Conservation (phyloP, 352 stramenopile genomes). For the Plasmopara muralis region DNA sequence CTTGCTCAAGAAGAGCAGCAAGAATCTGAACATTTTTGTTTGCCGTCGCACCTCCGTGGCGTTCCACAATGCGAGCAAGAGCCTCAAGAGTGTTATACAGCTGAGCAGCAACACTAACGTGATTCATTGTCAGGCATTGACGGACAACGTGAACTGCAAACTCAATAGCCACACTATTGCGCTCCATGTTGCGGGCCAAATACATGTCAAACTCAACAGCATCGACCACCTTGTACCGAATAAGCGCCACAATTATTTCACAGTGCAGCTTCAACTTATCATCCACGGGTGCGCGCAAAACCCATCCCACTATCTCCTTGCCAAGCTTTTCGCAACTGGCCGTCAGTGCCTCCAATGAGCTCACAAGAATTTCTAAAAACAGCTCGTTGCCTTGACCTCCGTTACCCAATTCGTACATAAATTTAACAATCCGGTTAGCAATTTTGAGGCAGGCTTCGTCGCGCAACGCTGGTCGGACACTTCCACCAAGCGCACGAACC, state of each 20-base stretch:
- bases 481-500: slow-evolving; percentile 62
- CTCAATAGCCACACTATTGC: slow-evolving; percentile 93
- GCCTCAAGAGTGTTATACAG: slow-evolving; percentile 92
- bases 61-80: slow-evolving; percentile 79
- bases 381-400: slow-evolving; percentile 86
- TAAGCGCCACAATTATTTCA: slow-evolving; percentile 92
- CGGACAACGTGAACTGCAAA: slow-evolving; percentile 95
- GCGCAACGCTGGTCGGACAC: slow-evolving; percentile 67
- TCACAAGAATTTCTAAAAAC: slow-evolving; percentile 93
- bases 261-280: slow-evolving; percentile 94
- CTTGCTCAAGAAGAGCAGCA: slow-evolving; percentile 70
- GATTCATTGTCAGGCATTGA: slow-evolving; percentile 88
- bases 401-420: slow-evolving; percentile 91
- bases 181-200: slow-evolving; percentile 92
- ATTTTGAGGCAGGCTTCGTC: slow-evolving; percentile 94
- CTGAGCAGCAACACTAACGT: slow-evolving; percentile 86
- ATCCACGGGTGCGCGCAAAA: slow-evolving; percentile 91
- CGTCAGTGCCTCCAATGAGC: slow-evolving; percentile 90
- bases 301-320: slow-evolving; percentile 92
- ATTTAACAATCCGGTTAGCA: slow-evolving; percentile 95
- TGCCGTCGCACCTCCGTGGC: slow-evolving; percentile 51
- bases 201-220: slow-evolving; percentile 93
- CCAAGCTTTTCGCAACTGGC: slow-evolving; percentile 89
- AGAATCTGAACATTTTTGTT: slow-evolving; percentile 88
- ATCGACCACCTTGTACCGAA: slow-evolving; percentile 92